Evolutionary conservation across 495 filamentous ascomycete genomes (phyloP).

Genomic region (Penicillium herquei): DNA sequence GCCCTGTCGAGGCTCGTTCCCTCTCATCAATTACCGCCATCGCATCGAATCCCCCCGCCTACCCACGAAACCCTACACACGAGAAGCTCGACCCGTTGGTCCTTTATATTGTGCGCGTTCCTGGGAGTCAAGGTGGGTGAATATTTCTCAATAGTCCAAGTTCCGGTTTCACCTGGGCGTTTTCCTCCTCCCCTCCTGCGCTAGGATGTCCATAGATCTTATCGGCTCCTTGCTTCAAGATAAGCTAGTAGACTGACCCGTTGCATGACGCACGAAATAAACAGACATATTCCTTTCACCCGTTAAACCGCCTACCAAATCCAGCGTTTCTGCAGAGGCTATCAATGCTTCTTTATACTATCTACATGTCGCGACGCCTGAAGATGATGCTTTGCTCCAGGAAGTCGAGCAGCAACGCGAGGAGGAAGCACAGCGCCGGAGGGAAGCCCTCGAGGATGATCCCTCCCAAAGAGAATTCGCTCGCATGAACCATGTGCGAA

Average conservation of each 20-base stretch:
- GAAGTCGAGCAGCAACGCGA: conserved; percentile 41
- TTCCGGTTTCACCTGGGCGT: not conserved
- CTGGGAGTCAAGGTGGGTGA: conserved; percentile 73
- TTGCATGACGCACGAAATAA: not conserved
- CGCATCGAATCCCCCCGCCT: conserved; percentile 82
- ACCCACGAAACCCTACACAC: conserved; percentile 72
- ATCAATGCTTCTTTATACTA: conserved; percentile 89
- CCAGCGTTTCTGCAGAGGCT: conserved; percentile 80
- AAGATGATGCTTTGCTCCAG: conserved; percentile 54
- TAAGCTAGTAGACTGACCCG: conserved; percentile 16
- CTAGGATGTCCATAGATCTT: not conserved
- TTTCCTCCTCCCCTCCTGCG: not conserved
- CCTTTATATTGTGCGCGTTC: conserved; percentile 89
- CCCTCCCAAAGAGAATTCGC: conserved; percentile 30
- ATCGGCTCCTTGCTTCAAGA: conserved; percentile 1
- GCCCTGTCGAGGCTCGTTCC: conserved; percentile 74
- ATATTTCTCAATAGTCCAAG: too few species aligned
- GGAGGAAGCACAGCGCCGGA: conserved; percentile 47
- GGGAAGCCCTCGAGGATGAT: conserved; percentile 29
- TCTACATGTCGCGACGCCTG: conserved; percentile 70
- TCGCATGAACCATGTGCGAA: conserved; percentile 40
- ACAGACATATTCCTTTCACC: conserved; percentile 93
- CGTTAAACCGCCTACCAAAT: conserved; percentile 77
- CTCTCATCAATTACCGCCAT: conserved; percentile 74
- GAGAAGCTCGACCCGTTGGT: conserved; percentile 63